These are phyloP conservation scores for Psilocybe mexicana DNA, from an alignment of 1,284 basidiomycete genomes.

Conservation along the genomic window DNA sequence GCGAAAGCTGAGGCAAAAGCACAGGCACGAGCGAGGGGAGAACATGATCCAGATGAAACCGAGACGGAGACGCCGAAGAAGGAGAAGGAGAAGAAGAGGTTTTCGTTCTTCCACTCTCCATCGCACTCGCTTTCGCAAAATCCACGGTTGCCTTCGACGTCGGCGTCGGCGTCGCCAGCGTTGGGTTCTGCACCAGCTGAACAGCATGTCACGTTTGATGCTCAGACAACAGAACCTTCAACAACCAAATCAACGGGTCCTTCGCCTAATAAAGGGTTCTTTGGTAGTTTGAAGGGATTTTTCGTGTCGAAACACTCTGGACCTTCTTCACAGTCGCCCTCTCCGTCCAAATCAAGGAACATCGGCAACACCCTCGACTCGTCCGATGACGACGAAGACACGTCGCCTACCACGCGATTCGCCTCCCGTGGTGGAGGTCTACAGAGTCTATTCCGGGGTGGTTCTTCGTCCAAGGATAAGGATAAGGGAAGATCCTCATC, in stretches of 20 bases:
- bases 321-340: not conserved
- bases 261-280: constrained; percentile 21
- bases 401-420: not conserved
- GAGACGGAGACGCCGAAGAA: constrained; percentile 1
- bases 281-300: constrained; percentile 23
- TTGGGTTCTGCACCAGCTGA: not conserved
- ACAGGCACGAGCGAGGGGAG: not conserved
- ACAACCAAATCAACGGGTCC: constrained; percentile 4
- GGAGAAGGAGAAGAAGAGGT: constrained; percentile 20
- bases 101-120: constrained; percentile 17
- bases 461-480: constrained; percentile 5
- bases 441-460: constrained; percentile 8
- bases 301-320: constrained; percentile 10
- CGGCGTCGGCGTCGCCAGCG: not conserved
- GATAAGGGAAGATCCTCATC: constrained; percentile 2
- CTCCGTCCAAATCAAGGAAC: not conserved
- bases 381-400: constrained; percentile 9
- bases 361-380: not conserved
- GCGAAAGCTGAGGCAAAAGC: constrained; percentile 7
- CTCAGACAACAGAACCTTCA: not conserved
- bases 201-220: not conserved
- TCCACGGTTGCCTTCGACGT: not conserved
- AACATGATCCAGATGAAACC: too few species aligned
- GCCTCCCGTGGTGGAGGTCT: not conserved
- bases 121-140: not conserved